These are phyloP conservation scores for Claviceps monticola DNA, from an alignment of 2,329 filamentous ascomycete species.

Conservation along the genomic window DNA sequence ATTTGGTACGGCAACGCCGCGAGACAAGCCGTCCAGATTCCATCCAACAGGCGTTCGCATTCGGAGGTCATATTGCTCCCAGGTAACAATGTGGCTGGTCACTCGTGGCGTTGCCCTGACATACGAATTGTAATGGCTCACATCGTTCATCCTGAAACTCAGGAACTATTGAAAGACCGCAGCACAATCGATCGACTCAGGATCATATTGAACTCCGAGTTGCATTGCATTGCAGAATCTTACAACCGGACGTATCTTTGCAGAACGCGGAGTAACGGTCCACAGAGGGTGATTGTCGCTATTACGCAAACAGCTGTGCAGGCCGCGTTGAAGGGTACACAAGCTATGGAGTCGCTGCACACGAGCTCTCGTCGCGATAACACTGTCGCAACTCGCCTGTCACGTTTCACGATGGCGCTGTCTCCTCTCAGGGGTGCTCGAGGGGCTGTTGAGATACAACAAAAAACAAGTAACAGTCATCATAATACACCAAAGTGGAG, in stretches of 20 bases:
- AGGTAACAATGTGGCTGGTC: background rate
- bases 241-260: background rate
- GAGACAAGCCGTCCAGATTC: background rate
- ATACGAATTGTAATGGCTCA: background rate
- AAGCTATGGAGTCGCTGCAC: background rate
- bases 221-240: background rate
- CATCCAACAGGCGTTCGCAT: background rate
- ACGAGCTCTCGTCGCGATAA: background rate
- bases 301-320: background rate
- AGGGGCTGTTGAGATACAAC: background rate
- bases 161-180: background rate
- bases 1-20: background rate
- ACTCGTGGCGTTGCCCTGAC: background rate
- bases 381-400: conserved; percentile 1
- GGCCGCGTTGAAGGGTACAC: background rate
- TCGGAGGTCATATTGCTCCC: background rate
- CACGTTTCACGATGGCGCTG: background rate
- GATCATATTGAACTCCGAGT: background rate
- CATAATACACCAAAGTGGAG: too few species aligned
- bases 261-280: conserved; percentile 1
- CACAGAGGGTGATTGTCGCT: background rate
- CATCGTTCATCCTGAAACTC: background rate
- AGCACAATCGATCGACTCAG: background rate
- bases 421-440: background rate
- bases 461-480: background rate